A percentile compares a stretch with the other conserved stretches of the same genome.
These are phyloP conservation scores for Eruca vesicaria DNA, from an alignment of 441 rosid genomes.

Conservation along the genomic window DNA sequence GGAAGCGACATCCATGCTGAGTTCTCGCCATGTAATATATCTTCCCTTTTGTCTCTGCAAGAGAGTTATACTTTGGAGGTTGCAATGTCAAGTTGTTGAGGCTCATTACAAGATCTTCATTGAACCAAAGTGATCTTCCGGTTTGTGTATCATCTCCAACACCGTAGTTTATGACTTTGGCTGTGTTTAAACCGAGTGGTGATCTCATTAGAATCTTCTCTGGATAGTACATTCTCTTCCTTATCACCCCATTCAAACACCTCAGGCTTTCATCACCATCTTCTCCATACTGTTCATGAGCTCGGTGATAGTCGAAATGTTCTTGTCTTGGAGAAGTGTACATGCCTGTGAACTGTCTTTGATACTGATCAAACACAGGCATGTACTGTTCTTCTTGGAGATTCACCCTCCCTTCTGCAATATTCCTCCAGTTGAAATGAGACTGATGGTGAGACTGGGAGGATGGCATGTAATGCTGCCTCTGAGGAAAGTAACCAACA, in stretches of 20 bases:
- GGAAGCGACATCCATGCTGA: conserved; percentile 78
- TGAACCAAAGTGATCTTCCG: conserved; percentile 41
- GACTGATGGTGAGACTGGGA: conserved; percentile 50
- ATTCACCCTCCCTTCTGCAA: conserved; percentile 46
- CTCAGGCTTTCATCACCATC: conserved; percentile 32
- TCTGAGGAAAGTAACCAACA: conserved; percentile 49
- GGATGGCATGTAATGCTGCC: conserved; percentile 42
- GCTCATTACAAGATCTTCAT: conserved; percentile 36
- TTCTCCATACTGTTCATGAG: conserved; percentile 38
- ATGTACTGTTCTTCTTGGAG: conserved; percentile 25
- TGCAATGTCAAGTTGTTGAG: conserved; percentile 47
- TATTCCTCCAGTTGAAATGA: conserved; percentile 51
- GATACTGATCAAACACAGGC: not conserved
- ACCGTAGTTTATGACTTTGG: conserved; percentile 51
- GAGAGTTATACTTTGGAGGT: conserved; percentile 48
- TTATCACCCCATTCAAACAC: conserved; percentile 37
- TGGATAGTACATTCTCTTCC: conserved; percentile 50
- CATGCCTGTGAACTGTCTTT: not conserved
- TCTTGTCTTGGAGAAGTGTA: conserved; percentile 46
- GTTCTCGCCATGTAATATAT: conserved; percentile 77
- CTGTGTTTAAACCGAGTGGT: conserved; percentile 52
- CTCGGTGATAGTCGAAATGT: conserved; percentile 44
- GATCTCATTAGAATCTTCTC: conserved; percentile 75
- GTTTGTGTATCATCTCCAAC: conserved; percentile 47
- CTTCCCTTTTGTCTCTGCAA: conserved; percentile 59